Evolutionary conservation across 805 yeast genomes (phyloP).

Genomic region (Barnettozyma siamensis): DNA sequence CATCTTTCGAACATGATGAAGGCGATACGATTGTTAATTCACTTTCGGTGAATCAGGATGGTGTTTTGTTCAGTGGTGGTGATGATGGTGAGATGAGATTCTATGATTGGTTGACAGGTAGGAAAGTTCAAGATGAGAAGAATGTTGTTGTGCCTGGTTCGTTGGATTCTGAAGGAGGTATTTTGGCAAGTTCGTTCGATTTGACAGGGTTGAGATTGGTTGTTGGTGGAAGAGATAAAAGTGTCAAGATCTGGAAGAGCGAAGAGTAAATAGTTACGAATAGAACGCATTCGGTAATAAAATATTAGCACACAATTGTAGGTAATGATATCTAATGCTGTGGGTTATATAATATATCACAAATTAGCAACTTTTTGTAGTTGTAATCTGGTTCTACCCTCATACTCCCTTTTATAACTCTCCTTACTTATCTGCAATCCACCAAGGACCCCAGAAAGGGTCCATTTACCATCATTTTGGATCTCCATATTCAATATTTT

Average conservation of each 20-base stretch:
- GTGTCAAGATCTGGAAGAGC: constrained; percentile 66
- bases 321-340: too few relatives aligned
- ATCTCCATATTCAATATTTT: too few relatives aligned
- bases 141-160: constrained; percentile 69
- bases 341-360: too few relatives aligned
- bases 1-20: constrained; percentile 52
- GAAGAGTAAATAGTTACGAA: constrained; percentile 32
- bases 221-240: constrained; percentile 89
- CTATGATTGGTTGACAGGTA: constrained; percentile 73
- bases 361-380: too few relatives aligned
- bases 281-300: too few relatives aligned
- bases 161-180: constrained; percentile 56
- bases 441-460: too few relatives aligned
- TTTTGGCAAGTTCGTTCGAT: constrained; percentile 71
- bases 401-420: too few relatives aligned
- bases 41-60: constrained; percentile 51
- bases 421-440: too few relatives aligned
- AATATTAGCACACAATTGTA: too few relatives aligned
- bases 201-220: constrained; percentile 72
- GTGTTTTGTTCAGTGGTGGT: constrained; percentile 72
- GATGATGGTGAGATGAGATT: constrained; percentile 76
- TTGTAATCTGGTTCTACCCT: too few relatives aligned
- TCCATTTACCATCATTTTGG: too few relatives aligned
- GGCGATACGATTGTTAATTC: constrained; percentile 60
- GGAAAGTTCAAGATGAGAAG: constrained; percentile 45